phyloP scores from a whole-genome alignment of 1,284 basidiomycete genomes.

The Lentinula novae-zelandiae region DNA sequence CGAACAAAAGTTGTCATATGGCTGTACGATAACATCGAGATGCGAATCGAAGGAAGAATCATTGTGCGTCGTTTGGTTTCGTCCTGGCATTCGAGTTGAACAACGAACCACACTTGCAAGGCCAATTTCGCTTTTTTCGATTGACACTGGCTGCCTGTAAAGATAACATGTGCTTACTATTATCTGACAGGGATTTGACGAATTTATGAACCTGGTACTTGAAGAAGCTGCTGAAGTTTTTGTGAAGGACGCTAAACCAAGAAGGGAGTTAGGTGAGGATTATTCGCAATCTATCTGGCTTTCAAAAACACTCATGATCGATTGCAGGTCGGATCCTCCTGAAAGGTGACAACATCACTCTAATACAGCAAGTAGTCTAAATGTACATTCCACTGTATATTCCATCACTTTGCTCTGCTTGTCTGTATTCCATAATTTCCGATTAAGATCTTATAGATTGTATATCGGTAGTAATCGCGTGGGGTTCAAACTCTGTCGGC shows the following conservation, averaged over 20 bases:
- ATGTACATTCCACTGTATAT: neutral
- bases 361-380: constrained; percentile 74
- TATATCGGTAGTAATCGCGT: constrained; percentile 33
- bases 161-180: constrained; percentile 18
- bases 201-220: constrained; percentile 99
- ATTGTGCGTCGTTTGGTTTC: constrained; percentile 62
- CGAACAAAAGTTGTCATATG: constrained; percentile 88
- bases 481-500: constrained; percentile 75
- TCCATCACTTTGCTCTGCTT: neutral
- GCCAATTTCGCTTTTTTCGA: constrained; percentile 9
- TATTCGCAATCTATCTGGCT: constrained; percentile 1
- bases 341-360: constrained; percentile 95
- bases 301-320: constrained; percentile 12
- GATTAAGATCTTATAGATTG: neutral
- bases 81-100: constrained; percentile 16
- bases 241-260: constrained; percentile 82
- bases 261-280: constrained; percentile 71
- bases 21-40: constrained; percentile 97
- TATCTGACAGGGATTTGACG: constrained; percentile 86
- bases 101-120: constrained; percentile 13
- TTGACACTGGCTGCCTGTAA: constrained; percentile 2
- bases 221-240: constrained; percentile 94
- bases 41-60: constrained; percentile 96
- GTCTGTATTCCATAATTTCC: constrained; percentile 1
- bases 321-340: constrained; percentile 82